These are phyloP conservation scores for Henckelia pumila DNA, from an alignment of 257 asterid genomes.

Conservation along the genomic window DNA sequence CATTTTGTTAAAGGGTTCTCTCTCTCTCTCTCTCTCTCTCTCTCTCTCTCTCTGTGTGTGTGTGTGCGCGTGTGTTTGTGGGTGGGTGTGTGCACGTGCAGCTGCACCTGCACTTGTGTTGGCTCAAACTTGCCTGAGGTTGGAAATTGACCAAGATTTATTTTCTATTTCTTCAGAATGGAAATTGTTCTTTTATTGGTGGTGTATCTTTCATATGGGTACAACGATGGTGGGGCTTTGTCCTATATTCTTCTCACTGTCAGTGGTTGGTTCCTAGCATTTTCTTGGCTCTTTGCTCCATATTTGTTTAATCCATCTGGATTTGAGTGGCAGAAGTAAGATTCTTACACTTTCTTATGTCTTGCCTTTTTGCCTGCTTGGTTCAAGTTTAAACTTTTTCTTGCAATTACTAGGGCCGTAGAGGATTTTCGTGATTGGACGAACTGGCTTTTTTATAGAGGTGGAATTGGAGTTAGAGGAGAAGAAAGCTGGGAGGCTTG, in stretches of 20 bases:
- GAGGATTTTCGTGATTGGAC: slow-evolving; percentile 99
- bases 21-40: too few relatives aligned
- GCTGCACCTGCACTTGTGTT: too few relatives aligned
- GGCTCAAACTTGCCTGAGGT: not conserved
- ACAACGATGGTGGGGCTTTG: slow-evolving; percentile 63
- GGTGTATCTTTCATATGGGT: slow-evolving; percentile 82
- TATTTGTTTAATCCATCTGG: slow-evolving; percentile 97
- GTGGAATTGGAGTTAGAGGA: slow-evolving; percentile 99
- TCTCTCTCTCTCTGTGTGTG: too few relatives aligned
- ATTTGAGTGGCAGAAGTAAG: slow-evolving; percentile 99
- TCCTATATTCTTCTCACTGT: slow-evolving; percentile 83
- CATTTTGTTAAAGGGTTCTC: slow-evolving; percentile 97
- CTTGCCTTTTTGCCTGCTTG: slow-evolving; percentile 18
- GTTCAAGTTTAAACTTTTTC: slow-evolving; percentile 27
- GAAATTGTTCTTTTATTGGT: slow-evolving; percentile 84
- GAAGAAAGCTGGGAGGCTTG: slow-evolving; percentile 99
- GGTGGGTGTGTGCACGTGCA: too few relatives aligned
- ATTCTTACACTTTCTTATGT: slow-evolving; percentile 16
- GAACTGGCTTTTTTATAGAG: slow-evolving; percentile 96
- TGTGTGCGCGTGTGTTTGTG: too few relatives aligned
- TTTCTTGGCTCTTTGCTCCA: slow-evolving; percentile 96
- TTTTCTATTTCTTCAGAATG: slow-evolving; percentile 58
- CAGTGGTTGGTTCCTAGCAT: slow-evolving; percentile 93
- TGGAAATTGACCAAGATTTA: slow-evolving; percentile 13
- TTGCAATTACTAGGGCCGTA: slow-evolving; percentile 64